Conservation (phyloP, 805 yeast genomes). For the Debaryomyces hansenii region DNA sequence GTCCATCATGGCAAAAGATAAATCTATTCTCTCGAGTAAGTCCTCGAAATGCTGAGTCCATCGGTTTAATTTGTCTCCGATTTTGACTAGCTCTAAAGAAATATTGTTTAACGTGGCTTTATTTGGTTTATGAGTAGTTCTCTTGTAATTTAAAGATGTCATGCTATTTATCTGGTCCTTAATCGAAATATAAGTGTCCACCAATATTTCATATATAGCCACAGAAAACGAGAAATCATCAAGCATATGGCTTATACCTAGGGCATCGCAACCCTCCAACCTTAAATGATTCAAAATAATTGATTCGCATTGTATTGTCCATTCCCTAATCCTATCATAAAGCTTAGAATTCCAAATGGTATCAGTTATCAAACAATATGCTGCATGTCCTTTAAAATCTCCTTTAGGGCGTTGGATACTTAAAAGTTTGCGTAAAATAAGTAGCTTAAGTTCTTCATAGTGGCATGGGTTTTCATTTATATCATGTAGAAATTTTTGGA, state of each 20-base stretch:
- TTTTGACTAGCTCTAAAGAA: constrained; percentile 35
- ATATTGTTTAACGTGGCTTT: constrained; percentile 31
- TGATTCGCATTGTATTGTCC: constrained; percentile 34
- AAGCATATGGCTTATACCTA: background rate
- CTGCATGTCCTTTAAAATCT: background rate
- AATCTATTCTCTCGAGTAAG: constrained; percentile 10
- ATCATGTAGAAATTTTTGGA: constrained; percentile 13
- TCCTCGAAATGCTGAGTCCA: constrained; percentile 49
- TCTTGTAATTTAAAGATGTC: constrained; percentile 18
- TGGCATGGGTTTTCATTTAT: constrained; percentile 9
- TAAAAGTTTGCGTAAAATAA: constrained; percentile 24
- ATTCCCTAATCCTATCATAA: constrained; percentile 30
- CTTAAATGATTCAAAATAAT: constrained; percentile 11
- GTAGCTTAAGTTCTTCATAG: constrained; percentile 21
- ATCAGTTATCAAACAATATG: constrained; percentile 33
- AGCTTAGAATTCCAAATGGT: constrained; percentile 40
- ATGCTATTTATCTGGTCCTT: constrained; percentile 24
- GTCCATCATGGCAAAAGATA: background rate
- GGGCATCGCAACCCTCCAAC: background rate
- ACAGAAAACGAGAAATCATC: constrained; percentile 26
- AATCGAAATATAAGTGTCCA: constrained; percentile 39
- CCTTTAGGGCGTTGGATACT: constrained; percentile 7
- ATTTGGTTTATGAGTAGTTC: constrained; percentile 19
- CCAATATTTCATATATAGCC: constrained; percentile 46
- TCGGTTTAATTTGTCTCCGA: constrained; percentile 43